Percentiles rank a stretch among this genome's conserved stretches.
Conservation (phyloP, 2,329 filamentous ascomycete genomes). For the Fusarium sp. region DNA sequence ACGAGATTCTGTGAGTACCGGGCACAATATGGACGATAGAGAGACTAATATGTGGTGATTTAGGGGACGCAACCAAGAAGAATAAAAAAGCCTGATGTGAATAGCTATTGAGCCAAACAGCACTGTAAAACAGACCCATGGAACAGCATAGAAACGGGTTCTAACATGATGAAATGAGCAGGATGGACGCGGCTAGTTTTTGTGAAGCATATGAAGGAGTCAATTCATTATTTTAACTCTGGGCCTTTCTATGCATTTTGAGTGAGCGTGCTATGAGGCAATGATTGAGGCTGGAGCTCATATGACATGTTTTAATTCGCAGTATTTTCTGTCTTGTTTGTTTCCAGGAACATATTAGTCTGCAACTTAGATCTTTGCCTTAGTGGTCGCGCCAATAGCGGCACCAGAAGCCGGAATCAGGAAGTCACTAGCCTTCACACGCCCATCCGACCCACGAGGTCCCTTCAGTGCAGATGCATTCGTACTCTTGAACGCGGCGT, state of each 20-base stretch:
- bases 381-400: slow-evolving; percentile 44
- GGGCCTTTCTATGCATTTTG: neutral
- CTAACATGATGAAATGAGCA: neutral
- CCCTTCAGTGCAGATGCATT: slow-evolving; percentile 53
- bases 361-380: neutral
- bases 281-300: no score
- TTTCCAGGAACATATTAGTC: no score
- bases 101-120: neutral
- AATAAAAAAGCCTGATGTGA: neutral
- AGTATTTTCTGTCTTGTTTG: accelerated
- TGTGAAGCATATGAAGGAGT: slow-evolving; percentile 9
- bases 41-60: neutral
- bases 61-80: slow-evolving; percentile 13
- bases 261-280: neutral
- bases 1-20: slow-evolving; percentile 47
- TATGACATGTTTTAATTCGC: neutral
- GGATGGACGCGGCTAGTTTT: neutral
- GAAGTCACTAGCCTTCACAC: slow-evolving; percentile 57
- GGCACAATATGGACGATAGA: accelerated
- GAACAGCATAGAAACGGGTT: neutral
- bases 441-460: slow-evolving; percentile 54
- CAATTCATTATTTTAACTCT: neutral
- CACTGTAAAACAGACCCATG: slow-evolving; percentile 2
- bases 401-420: slow-evolving; percentile 53
- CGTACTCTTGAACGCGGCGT: slow-evolving; percentile 55